Evolutionary conservation across 1,284 basidiomycete species (phyloP).

Genomic region (Heterobasidion occidentale): DNA sequence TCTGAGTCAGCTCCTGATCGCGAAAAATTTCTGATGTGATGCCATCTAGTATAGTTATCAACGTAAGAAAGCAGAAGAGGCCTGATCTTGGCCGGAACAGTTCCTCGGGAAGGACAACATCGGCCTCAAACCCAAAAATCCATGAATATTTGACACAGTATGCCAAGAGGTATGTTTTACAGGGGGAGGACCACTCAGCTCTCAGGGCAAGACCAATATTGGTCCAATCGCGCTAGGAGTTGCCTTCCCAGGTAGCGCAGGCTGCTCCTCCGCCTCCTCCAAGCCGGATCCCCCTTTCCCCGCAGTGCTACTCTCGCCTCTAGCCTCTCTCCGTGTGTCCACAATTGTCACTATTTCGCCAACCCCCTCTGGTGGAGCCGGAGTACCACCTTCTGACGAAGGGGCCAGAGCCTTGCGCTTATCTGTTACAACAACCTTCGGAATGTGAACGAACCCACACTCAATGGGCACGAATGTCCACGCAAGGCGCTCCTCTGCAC

Average conservation of each 20-base stretch:
- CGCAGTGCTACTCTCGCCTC: neutral
- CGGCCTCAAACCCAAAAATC: too few relatives aligned
- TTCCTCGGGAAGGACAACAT: too few relatives aligned
- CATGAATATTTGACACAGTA: too few relatives aligned
- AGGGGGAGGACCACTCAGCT: neutral
- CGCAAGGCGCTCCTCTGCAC: conserved; percentile 49
- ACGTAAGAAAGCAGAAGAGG: too few relatives aligned
- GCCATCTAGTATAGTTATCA: too few relatives aligned
- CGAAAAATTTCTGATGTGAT: too few relatives aligned
- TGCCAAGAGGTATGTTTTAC: too few relatives aligned
- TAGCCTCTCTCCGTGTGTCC: conserved; percentile 36
- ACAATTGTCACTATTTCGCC: conserved; percentile 45
- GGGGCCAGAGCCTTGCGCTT: conserved; percentile 26
- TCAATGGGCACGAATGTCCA: conserved; percentile 69
- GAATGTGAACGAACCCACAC: conserved; percentile 56
- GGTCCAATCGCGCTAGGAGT: neutral
- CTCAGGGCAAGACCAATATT: neutral
- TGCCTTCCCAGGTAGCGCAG: neutral
- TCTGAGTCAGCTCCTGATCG: too few relatives aligned
- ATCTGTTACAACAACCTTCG: conserved; percentile 51
- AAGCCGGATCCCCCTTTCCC: neutral
- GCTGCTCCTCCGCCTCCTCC: neutral
- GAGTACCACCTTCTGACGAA: neutral
- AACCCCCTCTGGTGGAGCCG: conserved; percentile 21
- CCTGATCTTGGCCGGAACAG: too few relatives aligned